Base-by-base conservation (phyloP, 495 filamentous ascomycete genomes). In the Penicillium cinerascens region DNA sequence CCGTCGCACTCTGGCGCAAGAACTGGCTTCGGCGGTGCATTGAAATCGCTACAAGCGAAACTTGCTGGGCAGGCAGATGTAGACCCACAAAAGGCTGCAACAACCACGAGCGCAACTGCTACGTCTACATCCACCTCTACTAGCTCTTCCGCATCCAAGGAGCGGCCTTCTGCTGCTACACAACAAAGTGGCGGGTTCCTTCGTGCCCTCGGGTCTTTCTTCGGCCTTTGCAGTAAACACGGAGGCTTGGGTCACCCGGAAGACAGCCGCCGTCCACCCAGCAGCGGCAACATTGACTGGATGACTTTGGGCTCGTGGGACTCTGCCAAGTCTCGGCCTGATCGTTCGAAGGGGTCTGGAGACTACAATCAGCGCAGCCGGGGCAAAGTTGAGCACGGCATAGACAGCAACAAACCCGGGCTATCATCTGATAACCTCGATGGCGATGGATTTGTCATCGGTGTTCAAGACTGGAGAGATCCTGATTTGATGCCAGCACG, bases 401-500 rank as follows among this genome's bases (percentile, higher is more conserved):
- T 63, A 37, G 41, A 43, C 49, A 26, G 57, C 47, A 58, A 67
- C 47, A 58, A 54, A 33, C 52, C 59, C 10, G 60, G 62, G 7
- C 45, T 64, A 11, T 42, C 50, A 17, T 41, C 59, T 13, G 61
- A 61, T 26, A 47, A 49, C 36, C 64, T 56, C 26, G 66, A 77
- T 38, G 76, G 71, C 7, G 89, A 92, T 69, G 84, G 80, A 47
- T 96, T 95, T 66, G 82, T 89, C n/a, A 96, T 95, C 64, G 91
- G 91, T 2, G 85, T 95, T 11, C 90, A 96, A 54, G 91, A 96
- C 58, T 95, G 91, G 91, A 83, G 90, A 49, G 91, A 95, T 61
- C 87, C 89, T 4, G 89, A 95, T 61, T 73, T 95, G 16, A 78
- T 90, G 42, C 63, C 67, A 26, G 53, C 69, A 9, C 72, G 70